These are phyloP conservation scores for Scutellaria galericulata DNA, from an alignment of 257 asterid genomes.

Conservation along the genomic window DNA sequence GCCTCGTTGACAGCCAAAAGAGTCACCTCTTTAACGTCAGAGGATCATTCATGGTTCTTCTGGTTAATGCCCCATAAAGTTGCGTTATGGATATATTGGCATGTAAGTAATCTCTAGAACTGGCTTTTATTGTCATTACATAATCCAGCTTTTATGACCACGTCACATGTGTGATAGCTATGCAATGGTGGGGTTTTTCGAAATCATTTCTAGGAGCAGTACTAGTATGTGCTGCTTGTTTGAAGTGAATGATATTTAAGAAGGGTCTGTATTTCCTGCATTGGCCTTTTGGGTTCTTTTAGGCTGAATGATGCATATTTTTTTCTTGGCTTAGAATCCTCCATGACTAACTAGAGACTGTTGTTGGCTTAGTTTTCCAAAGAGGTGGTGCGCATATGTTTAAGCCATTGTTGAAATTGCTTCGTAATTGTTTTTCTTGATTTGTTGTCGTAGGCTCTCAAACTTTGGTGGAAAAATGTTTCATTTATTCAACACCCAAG, in stretches of 20 bases:
- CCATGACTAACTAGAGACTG: not conserved
- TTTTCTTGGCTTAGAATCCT: not conserved
- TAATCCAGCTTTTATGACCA: not conserved
- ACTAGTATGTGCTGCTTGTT: not conserved
- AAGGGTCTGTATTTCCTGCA: not conserved
- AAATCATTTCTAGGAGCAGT: not conserved
- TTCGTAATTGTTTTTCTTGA: slow-evolving; percentile 19
- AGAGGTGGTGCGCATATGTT: not conserved
- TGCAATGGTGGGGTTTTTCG: not conserved
- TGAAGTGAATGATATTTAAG: slow-evolving; percentile 1
- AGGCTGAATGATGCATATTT: not conserved
- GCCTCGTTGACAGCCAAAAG: slow-evolving; percentile 85
- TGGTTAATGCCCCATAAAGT: slow-evolving; percentile 99
- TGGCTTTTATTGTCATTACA: slow-evolving; percentile 12
- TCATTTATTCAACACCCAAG: slow-evolving; percentile 75
- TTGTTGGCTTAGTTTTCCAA: slow-evolving; percentile 1
- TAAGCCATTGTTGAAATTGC: slow-evolving; percentile 13
- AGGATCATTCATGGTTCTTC: slow-evolving; percentile 69
- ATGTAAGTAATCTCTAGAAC: slow-evolving; percentile 53
- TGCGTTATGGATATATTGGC: slow-evolving; percentile 96
- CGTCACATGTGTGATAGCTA: slow-evolving; percentile 1
- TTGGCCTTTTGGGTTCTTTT: not conserved
- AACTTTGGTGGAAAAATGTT: slow-evolving; percentile 90
- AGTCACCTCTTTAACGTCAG: slow-evolving; percentile 46
- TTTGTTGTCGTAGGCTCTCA: slow-evolving; percentile 59